Evolutionary conservation across 208 protist species (phyloP).

Genomic region (Leishmania tarentolae): DNA sequence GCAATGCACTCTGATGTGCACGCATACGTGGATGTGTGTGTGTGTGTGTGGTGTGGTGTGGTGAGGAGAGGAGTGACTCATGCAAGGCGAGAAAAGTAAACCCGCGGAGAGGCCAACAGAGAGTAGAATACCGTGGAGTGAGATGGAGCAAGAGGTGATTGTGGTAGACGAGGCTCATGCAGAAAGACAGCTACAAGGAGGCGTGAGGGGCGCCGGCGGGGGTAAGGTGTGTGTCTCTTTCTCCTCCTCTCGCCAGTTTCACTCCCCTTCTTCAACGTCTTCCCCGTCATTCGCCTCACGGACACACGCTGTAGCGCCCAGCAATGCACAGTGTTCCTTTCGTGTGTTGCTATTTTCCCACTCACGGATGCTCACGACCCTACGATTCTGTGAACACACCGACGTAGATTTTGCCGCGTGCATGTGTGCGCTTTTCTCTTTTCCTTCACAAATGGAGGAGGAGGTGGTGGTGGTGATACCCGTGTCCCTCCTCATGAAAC

Average conservation of each 20-base stretch:
- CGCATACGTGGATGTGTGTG: neutral
- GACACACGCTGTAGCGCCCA: neutral
- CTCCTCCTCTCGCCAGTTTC: neutral
- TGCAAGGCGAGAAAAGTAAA: neutral
- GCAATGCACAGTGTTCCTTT: neutral
- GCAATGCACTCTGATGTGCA: neutral
- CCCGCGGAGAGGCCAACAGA: neutral
- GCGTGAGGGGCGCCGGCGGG: neutral
- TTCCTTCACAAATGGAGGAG: neutral
- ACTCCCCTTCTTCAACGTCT: neutral
- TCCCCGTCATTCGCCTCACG: neutral
- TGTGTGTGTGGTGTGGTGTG: conserved; percentile 2
- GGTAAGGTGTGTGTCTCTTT: neutral
- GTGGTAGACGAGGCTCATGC: neutral
- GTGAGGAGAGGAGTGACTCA: neutral
- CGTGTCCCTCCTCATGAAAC: too few relatives aligned
- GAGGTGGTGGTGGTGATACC: neutral
- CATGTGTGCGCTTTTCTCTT: neutral
- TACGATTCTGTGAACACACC: neutral
- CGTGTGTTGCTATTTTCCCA: neutral
- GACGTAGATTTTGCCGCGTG: neutral
- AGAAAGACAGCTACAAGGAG: neutral
- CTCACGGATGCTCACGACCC: neutral
- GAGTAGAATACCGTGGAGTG: neutral
- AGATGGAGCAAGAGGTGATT: neutral